Conservation (phyloP, 2,329 filamentous ascomycete species). For the Colletotrichum lupini region DNA sequence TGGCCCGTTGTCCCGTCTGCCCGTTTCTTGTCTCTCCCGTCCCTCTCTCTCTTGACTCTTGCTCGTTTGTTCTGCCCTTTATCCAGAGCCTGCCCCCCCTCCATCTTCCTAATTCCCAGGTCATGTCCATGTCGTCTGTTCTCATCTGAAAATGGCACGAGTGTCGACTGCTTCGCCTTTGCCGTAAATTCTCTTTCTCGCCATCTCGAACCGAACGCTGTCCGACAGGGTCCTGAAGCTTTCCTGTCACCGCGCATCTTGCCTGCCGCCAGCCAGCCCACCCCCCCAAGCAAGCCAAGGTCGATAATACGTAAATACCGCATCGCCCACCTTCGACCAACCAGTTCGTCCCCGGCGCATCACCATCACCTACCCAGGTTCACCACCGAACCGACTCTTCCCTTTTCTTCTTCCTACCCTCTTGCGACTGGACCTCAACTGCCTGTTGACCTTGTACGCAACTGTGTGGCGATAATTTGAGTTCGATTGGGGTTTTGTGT, state of each 20-base stretch:
- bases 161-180: conserved; percentile 7
- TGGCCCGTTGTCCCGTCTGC: not conserved
- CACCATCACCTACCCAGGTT: not conserved
- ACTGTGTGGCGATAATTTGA: not conserved
- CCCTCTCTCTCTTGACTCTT: not conserved
- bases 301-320: conserved; percentile 11
- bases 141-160: conserved; percentile 31
- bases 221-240: conserved; percentile 25
- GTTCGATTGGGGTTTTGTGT: not conserved
- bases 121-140: conserved; percentile 18
- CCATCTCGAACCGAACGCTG: conserved; percentile 11
- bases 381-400: not conserved
- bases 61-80: not conserved
- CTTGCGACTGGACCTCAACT: not conserved
- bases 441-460: not conserved
- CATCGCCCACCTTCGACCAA: not conserved
- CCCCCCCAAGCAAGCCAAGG: not conserved
- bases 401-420: not conserved
- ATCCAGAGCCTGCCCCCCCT: not conserved
- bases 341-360: not conserved
- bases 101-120: conserved; percentile 14
- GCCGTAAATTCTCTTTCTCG: not conserved
- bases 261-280: not conserved
- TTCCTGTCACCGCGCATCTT: not conserved
- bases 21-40: not conserved